phyloP scores from a whole-genome alignment of 331 rosid species.

The Malus hybrid region DNA sequence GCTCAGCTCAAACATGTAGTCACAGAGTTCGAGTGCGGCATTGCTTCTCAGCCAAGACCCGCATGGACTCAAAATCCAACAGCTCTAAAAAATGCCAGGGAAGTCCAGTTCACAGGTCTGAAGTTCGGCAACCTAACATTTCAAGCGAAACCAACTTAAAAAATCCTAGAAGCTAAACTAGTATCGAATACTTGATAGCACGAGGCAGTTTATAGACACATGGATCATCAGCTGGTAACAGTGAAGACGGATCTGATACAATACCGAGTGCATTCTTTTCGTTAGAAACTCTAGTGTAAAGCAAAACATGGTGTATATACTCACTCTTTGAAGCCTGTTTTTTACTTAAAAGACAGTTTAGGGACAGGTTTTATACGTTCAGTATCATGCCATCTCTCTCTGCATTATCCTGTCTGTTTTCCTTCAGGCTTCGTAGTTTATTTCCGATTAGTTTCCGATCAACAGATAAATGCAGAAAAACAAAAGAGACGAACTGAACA shows the following conservation, averaged over 20 bases:
- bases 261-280: background rate
- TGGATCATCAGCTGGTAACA: background rate
- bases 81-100: conserved; percentile 44
- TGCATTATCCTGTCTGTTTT: background rate
- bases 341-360: background rate
- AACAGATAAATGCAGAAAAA: too few relatives aligned
- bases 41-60: conserved; percentile 52
- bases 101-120: conserved; percentile 28
- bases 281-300: background rate
- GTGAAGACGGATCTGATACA: background rate
- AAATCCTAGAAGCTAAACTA: background rate
- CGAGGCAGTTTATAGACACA: background rate
- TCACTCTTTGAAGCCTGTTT: background rate
- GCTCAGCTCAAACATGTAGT: conserved; percentile 30
- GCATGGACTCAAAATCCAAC: conserved; percentile 46
- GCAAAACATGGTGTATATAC: background rate
- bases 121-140: conserved; percentile 20
- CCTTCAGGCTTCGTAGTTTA: background rate
- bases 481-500: too few relatives aligned
- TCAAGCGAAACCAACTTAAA: background rate
- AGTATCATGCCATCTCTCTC: background rate
- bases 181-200: background rate
- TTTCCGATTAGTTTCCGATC: background rate
- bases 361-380: background rate
- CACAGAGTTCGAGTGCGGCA: conserved; percentile 59